Evolutionary conservation across 805 yeast genomes (phyloP).

Genomic region (Metschnikowia kofuensis): DNA sequence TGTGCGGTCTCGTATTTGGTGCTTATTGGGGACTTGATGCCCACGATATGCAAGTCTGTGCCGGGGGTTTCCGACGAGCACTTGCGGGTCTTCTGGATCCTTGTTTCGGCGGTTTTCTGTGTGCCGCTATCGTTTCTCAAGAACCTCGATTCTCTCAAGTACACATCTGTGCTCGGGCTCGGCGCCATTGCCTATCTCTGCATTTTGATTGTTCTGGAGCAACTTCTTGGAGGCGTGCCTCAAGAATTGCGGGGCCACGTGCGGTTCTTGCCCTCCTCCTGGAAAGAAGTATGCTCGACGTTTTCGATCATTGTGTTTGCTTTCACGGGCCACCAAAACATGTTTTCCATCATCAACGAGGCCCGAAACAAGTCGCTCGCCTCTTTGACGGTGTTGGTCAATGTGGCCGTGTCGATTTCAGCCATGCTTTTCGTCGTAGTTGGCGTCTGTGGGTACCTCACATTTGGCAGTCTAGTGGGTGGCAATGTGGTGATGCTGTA

Average conservation of each 20-base stretch:
- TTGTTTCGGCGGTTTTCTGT: conserved; percentile 40
- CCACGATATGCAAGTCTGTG: conserved; percentile 44
- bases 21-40: conserved; percentile 72
- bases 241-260: conserved; percentile 26
- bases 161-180: conserved; percentile 81
- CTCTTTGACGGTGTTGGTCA: conserved; percentile 46
- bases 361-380: conserved; percentile 52
- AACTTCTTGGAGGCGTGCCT: conserved; percentile 52
- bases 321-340: conserved; percentile 93
- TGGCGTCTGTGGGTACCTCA: conserved; percentile 78
- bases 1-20: conserved; percentile 70
- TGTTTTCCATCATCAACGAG: conserved; percentile 87
- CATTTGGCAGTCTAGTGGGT: conserved; percentile 62
- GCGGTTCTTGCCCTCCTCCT: conserved; percentile 39
- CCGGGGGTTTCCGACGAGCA: conserved; percentile 20
- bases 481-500: conserved; percentile 83
- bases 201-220: conserved; percentile 71
- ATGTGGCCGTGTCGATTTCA: conserved; percentile 57
- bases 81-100: conserved; percentile 58
- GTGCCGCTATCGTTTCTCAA: conserved; percentile 72
- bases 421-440: conserved; percentile 62
- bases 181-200: conserved; percentile 77
- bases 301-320: conserved; percentile 94
- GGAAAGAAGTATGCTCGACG: conserved; percentile 53
- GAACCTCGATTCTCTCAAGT: conserved; percentile 76